Percentiles rank a stretch among this genome's conserved stretches.
These are phyloP conservation scores for Dactylellina sp. DNA, from an alignment of 2,329 filamentous ascomycete genomes.

Conservation along the genomic window DNA sequence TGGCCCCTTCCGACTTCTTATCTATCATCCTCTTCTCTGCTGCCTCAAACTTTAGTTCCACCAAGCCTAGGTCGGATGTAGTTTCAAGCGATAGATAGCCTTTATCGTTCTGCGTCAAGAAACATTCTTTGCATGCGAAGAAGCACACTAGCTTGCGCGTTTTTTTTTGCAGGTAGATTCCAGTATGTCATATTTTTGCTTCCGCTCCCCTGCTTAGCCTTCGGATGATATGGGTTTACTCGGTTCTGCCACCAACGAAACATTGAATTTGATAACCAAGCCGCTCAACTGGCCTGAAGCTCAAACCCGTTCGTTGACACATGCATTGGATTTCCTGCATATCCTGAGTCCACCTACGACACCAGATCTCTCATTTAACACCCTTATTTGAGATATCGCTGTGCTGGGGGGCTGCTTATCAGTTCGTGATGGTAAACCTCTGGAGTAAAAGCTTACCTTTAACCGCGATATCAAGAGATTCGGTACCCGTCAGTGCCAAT, in stretches of 20 bases:
- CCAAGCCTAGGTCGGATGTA: slow-evolving; percentile 53
- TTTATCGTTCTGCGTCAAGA: slow-evolving; percentile 57
- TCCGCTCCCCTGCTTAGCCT: slow-evolving; percentile 50
- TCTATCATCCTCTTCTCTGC: slow-evolving; percentile 47
- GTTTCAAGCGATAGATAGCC: slow-evolving; percentile 43
- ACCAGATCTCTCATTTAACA: slow-evolving; percentile 44
- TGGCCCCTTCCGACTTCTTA: slow-evolving; percentile 55
- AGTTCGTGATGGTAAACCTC: slow-evolving; percentile 53
- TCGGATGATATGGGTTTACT: slow-evolving; percentile 51
- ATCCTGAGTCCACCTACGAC: slow-evolving; percentile 41
- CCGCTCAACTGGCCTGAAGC: slow-evolving; percentile 23
- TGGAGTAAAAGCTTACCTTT: slow-evolving; percentile 50
- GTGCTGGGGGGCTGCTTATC: slow-evolving; percentile 41
- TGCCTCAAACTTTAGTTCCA: slow-evolving; percentile 54
- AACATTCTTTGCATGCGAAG: slow-evolving; percentile 48
- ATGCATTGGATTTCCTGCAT: slow-evolving; percentile 54
- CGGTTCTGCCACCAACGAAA: slow-evolving; percentile 41
- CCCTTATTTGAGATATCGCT: slow-evolving; percentile 46
- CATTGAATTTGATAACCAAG: slow-evolving; percentile 35
- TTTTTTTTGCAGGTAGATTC: slow-evolving; percentile 43
- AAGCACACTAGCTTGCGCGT: slow-evolving; percentile 51
- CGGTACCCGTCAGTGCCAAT: slow-evolving; percentile 35
- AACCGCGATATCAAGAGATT: slow-evolving; percentile 51
- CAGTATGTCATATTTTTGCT: slow-evolving; percentile 48
- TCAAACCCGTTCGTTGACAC: slow-evolving; percentile 47